A percentile compares a stretch with the other conserved stretches of the same genome.
Conservation (phyloP, 768 basidiomycete genomes). For the Phallus indusiatus region DNA sequence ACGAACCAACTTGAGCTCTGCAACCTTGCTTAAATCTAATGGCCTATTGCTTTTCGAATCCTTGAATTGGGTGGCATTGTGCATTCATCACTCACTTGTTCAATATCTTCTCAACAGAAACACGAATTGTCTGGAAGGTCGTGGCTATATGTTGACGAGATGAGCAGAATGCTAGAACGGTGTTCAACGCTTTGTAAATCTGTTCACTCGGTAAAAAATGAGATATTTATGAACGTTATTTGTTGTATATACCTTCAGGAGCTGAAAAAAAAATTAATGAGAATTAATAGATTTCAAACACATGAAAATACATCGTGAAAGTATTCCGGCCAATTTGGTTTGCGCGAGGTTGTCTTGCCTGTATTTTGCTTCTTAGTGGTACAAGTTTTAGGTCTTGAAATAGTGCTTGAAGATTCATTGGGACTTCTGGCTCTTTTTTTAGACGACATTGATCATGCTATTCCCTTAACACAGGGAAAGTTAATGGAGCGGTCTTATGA, state of each 20-base stretch:
- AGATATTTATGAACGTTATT: not conserved
- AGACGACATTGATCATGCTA: not conserved
- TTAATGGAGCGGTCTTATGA: too few relatives aligned
- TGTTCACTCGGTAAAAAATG: constrained; percentile 19
- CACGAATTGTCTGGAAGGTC: constrained; percentile 65
- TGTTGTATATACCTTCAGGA: constrained; percentile 43
- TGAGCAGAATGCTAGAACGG: constrained; percentile 80
- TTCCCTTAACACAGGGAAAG: constrained; percentile 1
- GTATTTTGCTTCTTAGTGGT: constrained; percentile 9
- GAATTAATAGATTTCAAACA: not conserved
- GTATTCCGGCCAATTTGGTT: constrained; percentile 48
- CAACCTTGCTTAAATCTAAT: constrained; percentile 64
- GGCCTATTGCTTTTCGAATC: constrained; percentile 38
- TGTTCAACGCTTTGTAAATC: constrained; percentile 68
- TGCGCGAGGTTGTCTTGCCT: constrained; percentile 1
- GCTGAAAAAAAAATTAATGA: constrained; percentile 23
- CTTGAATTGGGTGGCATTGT: not conserved
- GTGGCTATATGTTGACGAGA: constrained; percentile 71
- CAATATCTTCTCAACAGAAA: constrained; percentile 72
- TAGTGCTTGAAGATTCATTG: not conserved
- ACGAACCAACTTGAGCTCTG: constrained; percentile 67
- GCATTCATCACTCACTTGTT: constrained; percentile 44
- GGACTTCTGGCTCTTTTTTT: not conserved
- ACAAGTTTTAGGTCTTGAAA: constrained; percentile 15
- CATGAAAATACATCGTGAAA: constrained; percentile 37